Evolutionary conservation across 768 basidiomycete species (phyloP).

Genomic region (Botryobasidium botryosum): DNA sequence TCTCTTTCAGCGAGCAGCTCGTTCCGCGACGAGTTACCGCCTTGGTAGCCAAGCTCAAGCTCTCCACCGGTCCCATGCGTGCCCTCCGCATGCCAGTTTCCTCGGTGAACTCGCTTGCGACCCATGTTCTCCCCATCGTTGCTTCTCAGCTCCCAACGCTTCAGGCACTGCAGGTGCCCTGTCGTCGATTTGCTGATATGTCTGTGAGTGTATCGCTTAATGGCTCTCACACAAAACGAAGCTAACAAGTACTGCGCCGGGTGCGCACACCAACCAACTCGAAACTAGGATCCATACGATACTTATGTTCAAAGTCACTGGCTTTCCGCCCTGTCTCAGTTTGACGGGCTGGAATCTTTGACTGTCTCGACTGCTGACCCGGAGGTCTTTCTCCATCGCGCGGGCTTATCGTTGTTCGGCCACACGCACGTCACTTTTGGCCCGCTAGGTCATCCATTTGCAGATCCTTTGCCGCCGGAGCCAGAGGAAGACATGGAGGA

Average conservation of each 20-base stretch:
- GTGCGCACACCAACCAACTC: no score
- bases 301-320: no score
- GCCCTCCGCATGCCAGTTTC: background rate
- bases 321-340: no score
- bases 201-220: background rate
- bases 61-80: background rate
- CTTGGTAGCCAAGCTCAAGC: background rate
- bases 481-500: background rate
- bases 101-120: background rate
- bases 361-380: no score
- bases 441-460: no score
- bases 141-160: no score
- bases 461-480: no score
- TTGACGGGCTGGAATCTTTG: no score
- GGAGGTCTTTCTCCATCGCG: no score
- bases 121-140: background rate
- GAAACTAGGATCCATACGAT: constrained; percentile 1
- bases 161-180: background rate
- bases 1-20: background rate
- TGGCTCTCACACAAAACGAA: background rate
- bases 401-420: no score
- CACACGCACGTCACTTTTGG: no score
- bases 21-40: background rate
- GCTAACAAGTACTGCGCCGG: background rate
- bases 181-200: background rate